These are phyloP conservation scores for Gaultheria prostrata DNA, from an alignment of 148 eudicot species.

Conservation along the genomic window DNA sequence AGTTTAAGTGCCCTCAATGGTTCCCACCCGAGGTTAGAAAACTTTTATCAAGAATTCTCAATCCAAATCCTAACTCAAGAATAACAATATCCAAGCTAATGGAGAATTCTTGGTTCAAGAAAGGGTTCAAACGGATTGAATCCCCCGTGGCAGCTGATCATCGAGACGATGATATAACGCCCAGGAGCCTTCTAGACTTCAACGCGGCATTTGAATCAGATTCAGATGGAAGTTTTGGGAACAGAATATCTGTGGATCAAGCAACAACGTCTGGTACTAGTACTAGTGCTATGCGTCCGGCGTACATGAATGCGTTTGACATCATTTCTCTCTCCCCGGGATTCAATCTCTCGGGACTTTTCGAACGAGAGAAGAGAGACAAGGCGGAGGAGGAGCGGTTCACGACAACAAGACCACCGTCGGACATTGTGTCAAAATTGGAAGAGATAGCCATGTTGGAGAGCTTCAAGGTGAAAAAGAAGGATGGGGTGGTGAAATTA, in stretches of 20 bases:
- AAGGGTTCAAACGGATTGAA: conserved; percentile 41
- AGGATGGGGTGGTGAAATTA: conserved; percentile 57
- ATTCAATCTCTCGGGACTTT: conserved; percentile 56
- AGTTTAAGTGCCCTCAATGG: conserved; percentile 65
- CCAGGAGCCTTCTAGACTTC: conserved; percentile 44
- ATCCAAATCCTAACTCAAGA: conserved; percentile 58
- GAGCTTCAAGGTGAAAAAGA: conserved; percentile 49
- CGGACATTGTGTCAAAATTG: conserved; percentile 50
- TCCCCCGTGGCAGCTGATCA: neutral
- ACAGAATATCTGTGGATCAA: neutral
- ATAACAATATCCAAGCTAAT: conserved; percentile 45
- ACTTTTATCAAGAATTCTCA: conserved; percentile 53
- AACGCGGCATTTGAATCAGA: conserved; percentile 8
- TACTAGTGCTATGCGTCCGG: conserved; percentile 30
- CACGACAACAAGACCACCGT: conserved; percentile 41
- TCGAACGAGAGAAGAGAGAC: conserved; percentile 28
- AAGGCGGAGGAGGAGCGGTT: conserved; percentile 43
- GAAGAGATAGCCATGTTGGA: conserved; percentile 53
- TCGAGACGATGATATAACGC: conserved; percentile 23
- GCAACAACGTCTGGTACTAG: neutral
- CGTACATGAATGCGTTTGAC: conserved; percentile 66
- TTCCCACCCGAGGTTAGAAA: conserved; percentile 59
- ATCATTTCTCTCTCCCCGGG: conserved; percentile 68
- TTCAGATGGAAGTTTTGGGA: neutral
- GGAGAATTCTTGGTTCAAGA: conserved; percentile 62